Base-by-base conservation (phyloP, 371 early-diverging fungal species). In the Mucor racemosus region DNA sequence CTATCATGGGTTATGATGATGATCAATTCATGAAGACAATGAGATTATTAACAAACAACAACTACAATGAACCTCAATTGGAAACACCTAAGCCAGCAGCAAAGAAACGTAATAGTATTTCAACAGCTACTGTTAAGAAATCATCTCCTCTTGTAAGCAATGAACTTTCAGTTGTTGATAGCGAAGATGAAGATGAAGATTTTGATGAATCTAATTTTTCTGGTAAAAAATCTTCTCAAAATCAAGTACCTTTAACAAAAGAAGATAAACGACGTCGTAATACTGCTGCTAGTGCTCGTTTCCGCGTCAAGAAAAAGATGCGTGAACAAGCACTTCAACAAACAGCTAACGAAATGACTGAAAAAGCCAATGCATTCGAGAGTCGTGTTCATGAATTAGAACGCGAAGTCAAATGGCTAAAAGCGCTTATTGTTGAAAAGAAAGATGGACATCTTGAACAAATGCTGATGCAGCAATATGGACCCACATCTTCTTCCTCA, bases 261-360 rank as follows among this genome's bases (percentile, higher is more conserved):
- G 92, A 91, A 59, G 97, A 96, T 73, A 97, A 97, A 77, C 89
- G 98, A 19, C 82, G 90, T 19, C 85, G 97, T 11, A 98, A 98
- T 84, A 98, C 97, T 3, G 95, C 91, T 1, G 98, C 98, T 0
- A 95, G 95, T 9, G 97, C 97, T 5, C 84, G 98, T n/a, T 98
- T 98, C 86, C 88, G 98, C 0, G 85, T 95, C 44, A 95, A 96
- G 87, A 98, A 97, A 76, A 94, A 95, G 72, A 68, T 86, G 64
- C 87, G 92, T 41, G 97, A 97, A 75, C 91, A 94, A 81, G 91
- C 86, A 7, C 81, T 97, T 17, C 94, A 95, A 73, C 85, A 83
- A 38, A 91, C 91, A 0, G 95, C 96, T 4, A 81, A 86, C 56
- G 94, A 92, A 65, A 91, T 96, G 94, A 86, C 90, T 0, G 88